Conservation (phyloP, 176 grass and related monocot species). For the Saccharum spontaneum region DNA sequence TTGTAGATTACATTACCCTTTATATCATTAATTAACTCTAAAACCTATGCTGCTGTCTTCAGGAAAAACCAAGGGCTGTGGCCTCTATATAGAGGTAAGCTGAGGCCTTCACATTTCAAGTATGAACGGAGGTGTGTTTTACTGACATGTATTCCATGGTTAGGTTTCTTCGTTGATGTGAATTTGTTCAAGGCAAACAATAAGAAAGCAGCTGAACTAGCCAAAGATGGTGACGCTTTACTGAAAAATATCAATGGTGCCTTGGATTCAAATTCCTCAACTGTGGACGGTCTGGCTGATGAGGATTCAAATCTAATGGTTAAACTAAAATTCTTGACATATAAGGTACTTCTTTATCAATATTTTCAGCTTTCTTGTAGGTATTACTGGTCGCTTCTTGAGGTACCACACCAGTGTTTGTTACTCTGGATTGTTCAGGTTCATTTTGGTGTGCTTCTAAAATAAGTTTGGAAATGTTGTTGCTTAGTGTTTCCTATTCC, state of each 20-base stretch:
- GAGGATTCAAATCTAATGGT: conserved; percentile 98
- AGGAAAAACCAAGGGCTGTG: conserved; percentile 93
- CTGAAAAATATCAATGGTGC: conserved; percentile 67
- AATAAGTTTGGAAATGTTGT: conserved; percentile 14
- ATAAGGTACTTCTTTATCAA: conserved; percentile 62
- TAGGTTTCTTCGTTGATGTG: conserved; percentile 97
- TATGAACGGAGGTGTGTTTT: background rate
- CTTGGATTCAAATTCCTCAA: conserved; percentile 50
- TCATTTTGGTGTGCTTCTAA: conserved; percentile 6
- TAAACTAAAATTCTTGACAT: conserved; percentile 96
- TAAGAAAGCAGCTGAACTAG: conserved; percentile 66
- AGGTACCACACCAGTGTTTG: background rate
- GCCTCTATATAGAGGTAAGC: conserved; percentile 95
- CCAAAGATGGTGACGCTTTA: conserved; percentile 63
- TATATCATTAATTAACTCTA: conserved; percentile 24
- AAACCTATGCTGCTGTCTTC: conserved; percentile 24
- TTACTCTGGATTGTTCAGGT: conserved; percentile 13
- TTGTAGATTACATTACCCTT: conserved; percentile 14
- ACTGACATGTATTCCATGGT: conserved; percentile 38
- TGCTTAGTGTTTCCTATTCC: background rate
- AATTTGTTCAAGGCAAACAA: conserved; percentile 86
- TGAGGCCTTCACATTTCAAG: conserved; percentile 20
- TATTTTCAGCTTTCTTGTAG: conserved; percentile 28
- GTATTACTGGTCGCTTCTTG: conserved; percentile 3
- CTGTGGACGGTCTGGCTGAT: conserved; percentile 61